Conservation (phyloP, 1,284 basidiomycete genomes). For the Sanguinoderma infundibulare region DNA sequence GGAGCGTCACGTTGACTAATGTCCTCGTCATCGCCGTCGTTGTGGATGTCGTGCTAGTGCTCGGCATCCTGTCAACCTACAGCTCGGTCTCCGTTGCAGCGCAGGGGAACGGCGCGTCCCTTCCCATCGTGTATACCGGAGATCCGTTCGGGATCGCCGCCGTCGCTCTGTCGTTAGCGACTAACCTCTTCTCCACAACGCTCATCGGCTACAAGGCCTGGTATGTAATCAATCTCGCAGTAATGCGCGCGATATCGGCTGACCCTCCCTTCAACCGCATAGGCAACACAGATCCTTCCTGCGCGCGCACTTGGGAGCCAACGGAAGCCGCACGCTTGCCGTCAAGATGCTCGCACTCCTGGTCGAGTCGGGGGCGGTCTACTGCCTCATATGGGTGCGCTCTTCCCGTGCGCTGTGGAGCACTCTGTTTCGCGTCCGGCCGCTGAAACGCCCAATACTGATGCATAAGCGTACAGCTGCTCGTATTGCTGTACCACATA, state of each 20-base stretch:
- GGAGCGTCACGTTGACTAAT: no score
- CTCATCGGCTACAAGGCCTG: constrained; percentile 11
- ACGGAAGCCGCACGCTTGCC: neutral
- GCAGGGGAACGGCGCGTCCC: neutral
- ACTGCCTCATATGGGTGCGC: constrained; percentile 7
- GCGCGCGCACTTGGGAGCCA: neutral
- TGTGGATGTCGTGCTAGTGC: neutral
- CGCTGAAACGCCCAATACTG: neutral
- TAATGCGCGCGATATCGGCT: neutral
- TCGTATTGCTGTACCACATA: neutral
- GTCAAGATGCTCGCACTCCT: constrained; percentile 2
- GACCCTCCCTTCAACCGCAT: neutral
- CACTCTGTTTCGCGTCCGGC: neutral
- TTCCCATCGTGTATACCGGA: neutral
- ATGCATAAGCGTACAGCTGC: neutral
- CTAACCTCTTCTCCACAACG: constrained; percentile 5
- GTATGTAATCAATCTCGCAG: neutral
- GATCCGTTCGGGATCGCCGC: constrained; percentile 2
- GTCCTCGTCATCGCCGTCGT: no score
- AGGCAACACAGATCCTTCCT: constrained; percentile 4
- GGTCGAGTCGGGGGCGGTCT: constrained; percentile 5
- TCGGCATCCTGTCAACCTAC: neutral
- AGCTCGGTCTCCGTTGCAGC: constrained; percentile 1
- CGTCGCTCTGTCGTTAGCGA: constrained; percentile 1
- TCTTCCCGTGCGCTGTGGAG: neutral